phyloP scores from a whole-genome alignment of 345 rosid species.

The Linum usitatissimum region DNA sequence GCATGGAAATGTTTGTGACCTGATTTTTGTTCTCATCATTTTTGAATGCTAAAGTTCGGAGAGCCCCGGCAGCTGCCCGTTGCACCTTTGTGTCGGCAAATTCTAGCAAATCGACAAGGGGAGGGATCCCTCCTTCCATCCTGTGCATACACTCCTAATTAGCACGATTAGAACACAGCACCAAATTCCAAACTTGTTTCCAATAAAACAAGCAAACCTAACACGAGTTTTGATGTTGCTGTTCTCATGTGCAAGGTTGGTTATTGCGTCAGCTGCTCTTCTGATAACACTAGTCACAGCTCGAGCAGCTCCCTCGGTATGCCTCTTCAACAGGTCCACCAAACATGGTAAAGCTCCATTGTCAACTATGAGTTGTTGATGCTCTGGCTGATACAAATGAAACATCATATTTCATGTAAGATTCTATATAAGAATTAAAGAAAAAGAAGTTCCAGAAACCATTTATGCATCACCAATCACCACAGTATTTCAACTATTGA shows the following conservation, averaged over 20 bases:
- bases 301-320: conserved; percentile 53
- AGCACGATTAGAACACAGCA: conserved; percentile 13
- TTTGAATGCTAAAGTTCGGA: conserved; percentile 60
- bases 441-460: not conserved
- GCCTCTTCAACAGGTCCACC: conserved; percentile 69
- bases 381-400: conserved; percentile 65
- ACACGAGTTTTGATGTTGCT: conserved; percentile 91
- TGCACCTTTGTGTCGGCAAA: conserved; percentile 49
- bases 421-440: not conserved
- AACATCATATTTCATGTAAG: not conserved
- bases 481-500: not conserved
- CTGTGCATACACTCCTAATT: conserved; percentile 31
- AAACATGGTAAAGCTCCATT: conserved; percentile 78
- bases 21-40: conserved; percentile 60
- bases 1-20: conserved; percentile 24
- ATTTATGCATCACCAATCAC: not conserved
- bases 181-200: conserved; percentile 10
- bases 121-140: conserved; percentile 72
- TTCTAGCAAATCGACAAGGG: conserved; percentile 57
- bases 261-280: conserved; percentile 97
- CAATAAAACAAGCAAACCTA: conserved; percentile 47
- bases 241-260: conserved; percentile 97
- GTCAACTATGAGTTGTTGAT: conserved; percentile 91
- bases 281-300: conserved; percentile 82
- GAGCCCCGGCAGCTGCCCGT: conserved; percentile 74